Evolutionary conservation across 1,284 basidiomycete genomes (phyloP).

Genomic region (Neonothopanus nambi): DNA sequence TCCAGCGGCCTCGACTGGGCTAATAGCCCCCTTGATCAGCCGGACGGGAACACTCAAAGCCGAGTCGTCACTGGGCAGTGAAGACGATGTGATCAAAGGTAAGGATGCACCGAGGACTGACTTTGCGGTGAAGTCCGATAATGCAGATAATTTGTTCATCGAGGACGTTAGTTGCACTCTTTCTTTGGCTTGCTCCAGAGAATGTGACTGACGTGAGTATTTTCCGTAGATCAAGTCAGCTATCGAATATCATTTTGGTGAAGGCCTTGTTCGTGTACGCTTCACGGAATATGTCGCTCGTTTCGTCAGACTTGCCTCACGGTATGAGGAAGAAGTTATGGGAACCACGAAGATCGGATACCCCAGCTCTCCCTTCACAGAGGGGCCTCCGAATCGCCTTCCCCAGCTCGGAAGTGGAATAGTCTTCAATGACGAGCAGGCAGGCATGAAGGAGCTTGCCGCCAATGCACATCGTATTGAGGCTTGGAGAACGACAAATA

Average conservation of each 20-base stretch:
- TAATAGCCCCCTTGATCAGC: constrained; percentile 39
- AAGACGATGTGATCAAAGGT: constrained; percentile 56
- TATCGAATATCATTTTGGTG: constrained; percentile 76
- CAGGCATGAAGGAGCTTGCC: constrained; percentile 60
- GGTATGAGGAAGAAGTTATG: constrained; percentile 75
- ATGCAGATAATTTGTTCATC: constrained; percentile 85
- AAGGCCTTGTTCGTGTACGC: constrained; percentile 74
- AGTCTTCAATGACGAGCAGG: constrained; percentile 65
- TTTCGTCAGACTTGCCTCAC: constrained; percentile 75
- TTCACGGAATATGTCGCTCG: constrained; percentile 77
- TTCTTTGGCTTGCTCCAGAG: background rate
- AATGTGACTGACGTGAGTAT: background rate
- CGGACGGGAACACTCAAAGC: constrained; percentile 63
- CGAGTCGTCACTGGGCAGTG: constrained; percentile 57
- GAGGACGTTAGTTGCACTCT: constrained; percentile 72
- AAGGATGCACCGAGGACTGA: constrained; percentile 40
- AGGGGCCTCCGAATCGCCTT: constrained; percentile 25
- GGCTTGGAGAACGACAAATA: constrained; percentile 73
- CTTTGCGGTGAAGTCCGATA: constrained; percentile 54
- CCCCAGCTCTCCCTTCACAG: constrained; percentile 43
- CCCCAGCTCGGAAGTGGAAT: constrained; percentile 65
- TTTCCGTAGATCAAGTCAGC: constrained; percentile 59
- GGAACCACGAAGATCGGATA: constrained; percentile 70
- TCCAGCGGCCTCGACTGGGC: constrained; percentile 40
- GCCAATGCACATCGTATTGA: constrained; percentile 77